phyloP scores from a whole-genome alignment of 352 stramenopile genomes.

The Globisporangium emineosum region DNA sequence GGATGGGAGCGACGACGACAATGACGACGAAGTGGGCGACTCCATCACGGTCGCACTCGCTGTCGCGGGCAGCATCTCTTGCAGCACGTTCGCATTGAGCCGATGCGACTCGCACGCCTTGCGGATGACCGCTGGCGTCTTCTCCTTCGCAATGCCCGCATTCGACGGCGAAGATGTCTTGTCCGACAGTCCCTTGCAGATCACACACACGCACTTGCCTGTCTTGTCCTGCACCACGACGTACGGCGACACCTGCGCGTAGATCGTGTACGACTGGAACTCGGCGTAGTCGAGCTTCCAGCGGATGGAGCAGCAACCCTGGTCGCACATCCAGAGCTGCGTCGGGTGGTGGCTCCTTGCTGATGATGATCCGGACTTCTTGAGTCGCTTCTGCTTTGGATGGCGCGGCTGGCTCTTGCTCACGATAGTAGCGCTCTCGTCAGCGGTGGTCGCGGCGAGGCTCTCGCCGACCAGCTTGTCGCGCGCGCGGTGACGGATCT shows the following conservation, averaged over 20 bases:
- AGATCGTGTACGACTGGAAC: conserved; percentile 63
- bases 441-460: conserved; percentile 7
- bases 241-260: conserved; percentile 64
- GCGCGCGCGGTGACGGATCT: conserved; percentile 19
- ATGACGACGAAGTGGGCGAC: neutral
- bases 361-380: neutral
- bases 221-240: conserved; percentile 61
- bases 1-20: neutral
- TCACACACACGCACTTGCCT: conserved; percentile 47
- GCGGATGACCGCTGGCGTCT: conserved; percentile 6
- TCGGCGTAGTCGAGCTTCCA: conserved; percentile 79
- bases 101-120: conserved; percentile 11
- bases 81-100: neutral
- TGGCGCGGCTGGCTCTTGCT: neutral
- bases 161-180: neutral
- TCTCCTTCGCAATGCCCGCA: neutral
- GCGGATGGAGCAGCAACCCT: conserved; percentile 66
- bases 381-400: conserved; percentile 15
- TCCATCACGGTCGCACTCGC: too few species aligned
- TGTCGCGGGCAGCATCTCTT: neutral
- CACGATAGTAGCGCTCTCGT: neutral
- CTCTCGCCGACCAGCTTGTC: conserved; percentile 14
- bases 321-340: conserved; percentile 59
- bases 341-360: conserved; percentile 7
- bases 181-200: conserved; percentile 46